A percentile compares a stretch with the other conserved stretches of the same genome.
phyloP scores from a whole-genome alignment of 805 yeast genomes.

The Teunomyces tritomae region DNA sequence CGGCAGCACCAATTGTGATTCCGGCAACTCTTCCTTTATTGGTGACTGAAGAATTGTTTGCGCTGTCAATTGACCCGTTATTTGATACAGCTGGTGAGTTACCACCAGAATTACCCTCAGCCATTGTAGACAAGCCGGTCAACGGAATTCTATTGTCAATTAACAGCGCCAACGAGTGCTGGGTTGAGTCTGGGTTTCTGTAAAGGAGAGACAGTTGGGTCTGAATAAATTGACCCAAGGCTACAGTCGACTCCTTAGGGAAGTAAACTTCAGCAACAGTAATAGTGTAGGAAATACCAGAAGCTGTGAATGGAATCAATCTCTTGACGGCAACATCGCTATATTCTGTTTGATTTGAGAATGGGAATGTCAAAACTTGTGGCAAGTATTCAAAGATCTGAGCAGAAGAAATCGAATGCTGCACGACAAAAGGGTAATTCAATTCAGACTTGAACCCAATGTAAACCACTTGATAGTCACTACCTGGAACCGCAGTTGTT shows the following conservation, averaged over 20 bases:
- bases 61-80: constrained; percentile 36
- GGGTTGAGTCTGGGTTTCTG: constrained; percentile 53
- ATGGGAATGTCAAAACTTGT: constrained; percentile 62
- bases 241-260: constrained; percentile 51
- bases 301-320: constrained; percentile 71
- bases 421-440: constrained; percentile 81
- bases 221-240: constrained; percentile 49
- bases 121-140: constrained; percentile 35
- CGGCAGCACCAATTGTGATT: constrained; percentile 77
- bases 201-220: constrained; percentile 59
- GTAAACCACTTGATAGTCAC: constrained; percentile 53
- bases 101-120: constrained; percentile 6
- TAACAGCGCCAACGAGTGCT: constrained; percentile 56
- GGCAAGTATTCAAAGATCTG: constrained; percentile 87
- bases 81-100: constrained; percentile 8
- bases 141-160: constrained; percentile 72
- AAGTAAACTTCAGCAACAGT: constrained; percentile 88
- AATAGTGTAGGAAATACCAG: constrained; percentile 57
- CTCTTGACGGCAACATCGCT: constrained; percentile 57
- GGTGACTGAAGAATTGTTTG: constrained; percentile 9
- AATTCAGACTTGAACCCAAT: constrained; percentile 76
- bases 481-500: constrained; percentile 45
- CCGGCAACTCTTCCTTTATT: constrained; percentile 59
- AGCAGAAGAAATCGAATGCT: constrained; percentile 71
- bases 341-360: constrained; percentile 29